These are phyloP conservation scores for Colletotrichum musicola DNA, from an alignment of 2,329 filamentous ascomycete species.

Conservation along the genomic window DNA sequence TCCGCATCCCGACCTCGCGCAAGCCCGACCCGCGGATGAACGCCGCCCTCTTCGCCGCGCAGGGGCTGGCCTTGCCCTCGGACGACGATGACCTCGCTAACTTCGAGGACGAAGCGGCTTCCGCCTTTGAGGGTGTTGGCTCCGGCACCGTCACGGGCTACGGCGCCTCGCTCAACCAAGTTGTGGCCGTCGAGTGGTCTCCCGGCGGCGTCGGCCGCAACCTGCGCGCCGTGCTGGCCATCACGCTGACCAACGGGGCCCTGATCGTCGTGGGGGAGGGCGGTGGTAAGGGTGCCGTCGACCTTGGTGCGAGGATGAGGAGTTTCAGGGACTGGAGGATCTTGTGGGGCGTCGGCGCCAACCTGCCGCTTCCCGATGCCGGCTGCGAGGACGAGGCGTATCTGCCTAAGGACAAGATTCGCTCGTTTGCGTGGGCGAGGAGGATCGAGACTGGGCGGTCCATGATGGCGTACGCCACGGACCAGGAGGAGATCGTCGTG, in stretches of 20 bases:
- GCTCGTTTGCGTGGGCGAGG: conserved; percentile 66
- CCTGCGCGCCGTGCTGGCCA: conserved; percentile 63
- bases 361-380: conserved; percentile 61
- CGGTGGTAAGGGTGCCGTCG: conserved; percentile 41
- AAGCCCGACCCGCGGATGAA: conserved; percentile 60
- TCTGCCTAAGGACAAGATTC: conserved; percentile 50
- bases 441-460: conserved; percentile 56
- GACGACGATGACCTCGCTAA: conserved; percentile 35
- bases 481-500: conserved; percentile 63
- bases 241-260: conserved; percentile 63
- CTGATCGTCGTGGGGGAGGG: conserved; percentile 65
- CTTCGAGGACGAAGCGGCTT: conserved; percentile 43
- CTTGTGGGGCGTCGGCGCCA: conserved; percentile 68
- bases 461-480: conserved; percentile 65
- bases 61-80: conserved; percentile 50
- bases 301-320: conserved; percentile 49
- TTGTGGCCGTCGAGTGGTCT: conserved; percentile 69
- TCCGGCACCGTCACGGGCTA: conserved; percentile 59
- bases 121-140: conserved; percentile 55
- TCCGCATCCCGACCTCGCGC: conserved; percentile 49
- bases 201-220: conserved; percentile 69
- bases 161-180: conserved; percentile 66
- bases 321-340: conserved; percentile 64
- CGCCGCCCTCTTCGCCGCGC: conserved; percentile 56
- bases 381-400: conserved; percentile 45